A percentile compares a stretch with the other conserved stretches of the same genome.
These are phyloP conservation scores for Lachnellula hyalina DNA, from an alignment of 2,329 filamentous ascomycete species.

Conservation along the genomic window DNA sequence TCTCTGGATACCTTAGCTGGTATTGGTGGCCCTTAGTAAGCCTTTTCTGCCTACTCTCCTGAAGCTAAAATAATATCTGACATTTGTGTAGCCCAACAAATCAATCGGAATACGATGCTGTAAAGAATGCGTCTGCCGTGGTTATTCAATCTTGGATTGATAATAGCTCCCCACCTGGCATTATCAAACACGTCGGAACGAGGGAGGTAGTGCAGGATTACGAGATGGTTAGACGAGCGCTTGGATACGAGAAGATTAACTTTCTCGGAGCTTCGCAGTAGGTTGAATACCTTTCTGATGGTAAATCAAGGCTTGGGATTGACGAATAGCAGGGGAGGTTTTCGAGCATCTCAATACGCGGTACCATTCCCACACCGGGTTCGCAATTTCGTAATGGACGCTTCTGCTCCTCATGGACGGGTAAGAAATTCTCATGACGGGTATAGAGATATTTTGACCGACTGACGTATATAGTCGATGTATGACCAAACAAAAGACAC, in stretches of 20 bases:
- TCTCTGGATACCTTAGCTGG: constrained; percentile 2
- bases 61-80: neutral
- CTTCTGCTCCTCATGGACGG: constrained; percentile 9
- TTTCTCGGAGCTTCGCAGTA: constrained; percentile 11
- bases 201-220: constrained; percentile 11
- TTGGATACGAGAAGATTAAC: constrained; percentile 10
- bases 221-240: constrained; percentile 4
- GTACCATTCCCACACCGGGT: constrained; percentile 10
- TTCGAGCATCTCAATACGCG: constrained; percentile 9
- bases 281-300: neutral
- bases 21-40: constrained; percentile 1
- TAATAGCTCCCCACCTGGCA: constrained; percentile 8
- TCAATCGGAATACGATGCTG: neutral
- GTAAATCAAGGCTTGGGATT: neutral
- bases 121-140: constrained; percentile 2
- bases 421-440: neutral
- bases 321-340: constrained; percentile 4
- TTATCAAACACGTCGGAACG: constrained; percentile 9
- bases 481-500: constrained; percentile 8
- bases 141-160: constrained; percentile 12
- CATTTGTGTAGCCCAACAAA: constrained; percentile 4
- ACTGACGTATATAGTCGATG: neutral
- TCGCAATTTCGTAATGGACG: constrained; percentile 10
- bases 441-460: neutral
- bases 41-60: neutral